Base-by-base conservation (phyloP, 2,329 filamentous ascomycete species). In the Botryotinia globosa region DNA sequence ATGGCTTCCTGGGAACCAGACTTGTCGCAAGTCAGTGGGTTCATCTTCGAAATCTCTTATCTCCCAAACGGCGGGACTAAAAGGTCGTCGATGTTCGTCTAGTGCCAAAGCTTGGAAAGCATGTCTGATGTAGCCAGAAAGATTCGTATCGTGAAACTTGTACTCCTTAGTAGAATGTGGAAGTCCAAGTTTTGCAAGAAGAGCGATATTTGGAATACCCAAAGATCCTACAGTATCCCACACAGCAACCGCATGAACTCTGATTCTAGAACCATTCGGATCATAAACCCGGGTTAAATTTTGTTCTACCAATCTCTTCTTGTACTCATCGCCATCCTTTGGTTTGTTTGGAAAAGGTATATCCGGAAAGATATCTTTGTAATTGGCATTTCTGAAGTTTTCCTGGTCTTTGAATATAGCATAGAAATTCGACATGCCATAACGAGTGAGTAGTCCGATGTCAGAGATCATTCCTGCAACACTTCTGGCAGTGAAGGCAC, bases 81-180 rank as follows among this genome's bases (percentile, higher is more conserved):
- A 85, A 0, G 82, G 77, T 20, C 74, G 73, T 56, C 85, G 81
- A 48, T 83, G 83, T 75, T 87, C 85, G 74, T 87, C 85, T 14
- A 87, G 81, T 9, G 85, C 84, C 10, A 87, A 79, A 14, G 85
- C 85, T 74, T 87, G 85, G 73, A 87, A 87, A 3, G 85, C 85
- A 77, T 86, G 80, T 72, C 83, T 80, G 48, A 87, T 82, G 72
- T 81, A 80, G 64, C 78, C 76, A 14, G 81, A 82, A 70, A 86
- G 80, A 68, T 82, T 81, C 6, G 84, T 85, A 77, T 85, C 82
- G 71, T 82, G 83, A 74, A 85, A 85, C 34, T 77, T 79, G 69
- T 80, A 79, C 79, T 70, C 83, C 75, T 77, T 79, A 5, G 77
- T 79, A 4, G 83, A 78, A 37, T 83, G 82, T 14, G 82, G 79